A percentile compares a stretch with the other conserved stretches of the same genome.
Conservation (phyloP, 1,284 basidiomycete species). For the Paramarasmius palmivorus region DNA sequence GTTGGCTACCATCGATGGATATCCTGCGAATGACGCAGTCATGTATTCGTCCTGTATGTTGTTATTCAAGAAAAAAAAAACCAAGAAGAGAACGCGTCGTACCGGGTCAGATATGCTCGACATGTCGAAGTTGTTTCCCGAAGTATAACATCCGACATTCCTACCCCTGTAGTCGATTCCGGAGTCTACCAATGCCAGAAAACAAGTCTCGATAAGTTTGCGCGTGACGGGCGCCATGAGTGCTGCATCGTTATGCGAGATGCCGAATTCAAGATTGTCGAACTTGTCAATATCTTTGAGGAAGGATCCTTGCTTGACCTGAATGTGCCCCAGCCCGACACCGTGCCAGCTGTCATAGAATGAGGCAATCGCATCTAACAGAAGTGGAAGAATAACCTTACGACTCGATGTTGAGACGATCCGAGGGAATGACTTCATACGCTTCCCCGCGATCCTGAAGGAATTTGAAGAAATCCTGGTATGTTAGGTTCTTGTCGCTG, state of each 20-base stretch:
- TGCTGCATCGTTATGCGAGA: constrained; percentile 36
- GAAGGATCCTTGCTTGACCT: constrained; percentile 34
- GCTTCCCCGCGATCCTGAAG: constrained; percentile 33
- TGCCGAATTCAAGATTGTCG: constrained; percentile 41
- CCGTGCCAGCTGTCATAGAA: constrained; percentile 24
- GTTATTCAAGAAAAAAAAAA: constrained; percentile 1
- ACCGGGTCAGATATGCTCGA: constrained; percentile 26
- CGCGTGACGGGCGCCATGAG: constrained; percentile 35
- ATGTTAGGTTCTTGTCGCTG: constrained; percentile 30
- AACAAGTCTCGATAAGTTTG: constrained; percentile 37
- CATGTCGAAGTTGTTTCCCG: constrained; percentile 26
- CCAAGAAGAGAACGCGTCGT: constrained; percentile 7
- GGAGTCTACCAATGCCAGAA: constrained; percentile 40
- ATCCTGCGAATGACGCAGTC: constrained; percentile 35
- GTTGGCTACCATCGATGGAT: constrained; percentile 44
- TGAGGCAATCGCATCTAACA: neutral
- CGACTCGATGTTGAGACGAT: constrained; percentile 33
- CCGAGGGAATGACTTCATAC: constrained; percentile 33
- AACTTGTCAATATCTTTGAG: constrained; percentile 36
- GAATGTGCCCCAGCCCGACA: constrained; percentile 24
- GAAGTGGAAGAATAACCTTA: constrained; percentile 19
- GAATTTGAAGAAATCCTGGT: constrained; percentile 37
- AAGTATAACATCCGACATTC: constrained; percentile 39
- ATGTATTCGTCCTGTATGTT: constrained; percentile 34
- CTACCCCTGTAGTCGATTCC: constrained; percentile 39